phyloP scores from a whole-genome alignment of 306 rosid genomes.

The Hippophae gyantsensis region DNA sequence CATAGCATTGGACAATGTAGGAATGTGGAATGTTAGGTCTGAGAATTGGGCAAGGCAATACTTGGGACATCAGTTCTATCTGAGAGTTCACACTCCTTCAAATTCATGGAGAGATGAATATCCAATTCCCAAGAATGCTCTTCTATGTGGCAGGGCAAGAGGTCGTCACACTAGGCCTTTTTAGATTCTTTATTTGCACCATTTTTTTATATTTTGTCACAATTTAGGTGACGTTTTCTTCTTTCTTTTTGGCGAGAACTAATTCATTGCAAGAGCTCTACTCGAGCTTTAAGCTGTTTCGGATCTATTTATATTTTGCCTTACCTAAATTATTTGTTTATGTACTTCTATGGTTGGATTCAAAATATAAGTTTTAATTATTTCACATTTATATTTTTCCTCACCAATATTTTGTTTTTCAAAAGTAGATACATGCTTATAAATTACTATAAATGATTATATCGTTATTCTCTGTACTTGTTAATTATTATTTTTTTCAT shows the following conservation, averaged over 20 bases:
- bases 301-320: too few relatives aligned
- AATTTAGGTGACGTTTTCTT: conserved; percentile 40
- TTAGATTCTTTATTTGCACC: not conserved
- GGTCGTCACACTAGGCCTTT: conserved; percentile 74
- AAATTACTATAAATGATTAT: too few relatives aligned
- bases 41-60: conserved; percentile 91
- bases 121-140: conserved; percentile 75
- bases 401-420: too few relatives aligned
- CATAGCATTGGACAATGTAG: conserved; percentile 81
- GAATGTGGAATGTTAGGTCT: conserved; percentile 95
- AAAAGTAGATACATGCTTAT: too few relatives aligned
- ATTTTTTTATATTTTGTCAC: conserved; percentile 29
- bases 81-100: conserved; percentile 61
- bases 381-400: too few relatives aligned
- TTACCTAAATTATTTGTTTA: too few relatives aligned
- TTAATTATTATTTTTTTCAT: too few relatives aligned
- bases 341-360: not conserved
- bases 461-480: too few relatives aligned
- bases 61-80: conserved; percentile 89
- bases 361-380: too few relatives aligned
- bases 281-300: too few relatives aligned
- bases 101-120: conserved; percentile 69
- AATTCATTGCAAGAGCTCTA: too few relatives aligned
- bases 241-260: conserved; percentile 8
- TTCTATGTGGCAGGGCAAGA: conserved; percentile 74